phyloP scores from a whole-genome alignment of 2,329 filamentous ascomycete genomes.

The Nemania sp. region DNA sequence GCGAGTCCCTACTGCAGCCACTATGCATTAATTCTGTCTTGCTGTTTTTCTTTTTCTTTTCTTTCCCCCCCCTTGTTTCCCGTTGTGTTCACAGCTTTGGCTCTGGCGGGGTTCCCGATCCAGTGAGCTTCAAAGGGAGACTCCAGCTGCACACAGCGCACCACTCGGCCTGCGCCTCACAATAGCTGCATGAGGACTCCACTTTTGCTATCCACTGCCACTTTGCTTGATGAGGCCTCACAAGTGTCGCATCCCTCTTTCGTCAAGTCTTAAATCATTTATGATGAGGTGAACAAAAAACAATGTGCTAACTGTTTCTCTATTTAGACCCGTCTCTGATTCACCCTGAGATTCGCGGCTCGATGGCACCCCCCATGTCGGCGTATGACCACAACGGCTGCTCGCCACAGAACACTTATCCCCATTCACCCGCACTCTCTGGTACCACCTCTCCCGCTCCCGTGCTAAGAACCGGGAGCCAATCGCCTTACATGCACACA shows the following conservation, averaged over 20 bases:
- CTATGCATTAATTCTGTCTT: neutral
- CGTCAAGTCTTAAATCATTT: conserved; percentile 5
- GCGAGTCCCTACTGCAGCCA: conserved; percentile 40
- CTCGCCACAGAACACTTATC: conserved; percentile 54
- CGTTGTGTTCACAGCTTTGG: conserved; percentile 5
- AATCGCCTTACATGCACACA: conserved; percentile 68
- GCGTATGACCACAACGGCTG: conserved; percentile 54
- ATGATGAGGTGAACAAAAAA: too few relatives aligned
- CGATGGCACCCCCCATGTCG: conserved; percentile 52
- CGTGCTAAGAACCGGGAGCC: conserved; percentile 56
- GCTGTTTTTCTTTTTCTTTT: neutral
- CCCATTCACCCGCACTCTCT: conserved; percentile 68
- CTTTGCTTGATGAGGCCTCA: conserved; percentile 27
- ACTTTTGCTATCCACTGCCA: conserved; percentile 16
- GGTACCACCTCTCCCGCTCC: conserved; percentile 55
- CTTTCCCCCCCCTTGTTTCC: neutral
- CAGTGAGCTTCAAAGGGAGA: conserved; percentile 25
- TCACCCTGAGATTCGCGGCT: conserved; percentile 57
- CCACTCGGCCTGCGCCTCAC: conserved; percentile 24
- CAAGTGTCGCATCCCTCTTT: conserved; percentile 14
- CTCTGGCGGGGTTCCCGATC: conserved; percentile 17
- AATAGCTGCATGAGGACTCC: conserved; percentile 7
- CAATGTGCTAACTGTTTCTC: conserved; percentile 37
- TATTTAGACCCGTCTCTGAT: conserved; percentile 60
- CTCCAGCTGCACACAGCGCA: conserved; percentile 23